These are phyloP conservation scores for Phaseolus coccineus DNA, from an alignment of 331 rosid species.

Conservation along the genomic window DNA sequence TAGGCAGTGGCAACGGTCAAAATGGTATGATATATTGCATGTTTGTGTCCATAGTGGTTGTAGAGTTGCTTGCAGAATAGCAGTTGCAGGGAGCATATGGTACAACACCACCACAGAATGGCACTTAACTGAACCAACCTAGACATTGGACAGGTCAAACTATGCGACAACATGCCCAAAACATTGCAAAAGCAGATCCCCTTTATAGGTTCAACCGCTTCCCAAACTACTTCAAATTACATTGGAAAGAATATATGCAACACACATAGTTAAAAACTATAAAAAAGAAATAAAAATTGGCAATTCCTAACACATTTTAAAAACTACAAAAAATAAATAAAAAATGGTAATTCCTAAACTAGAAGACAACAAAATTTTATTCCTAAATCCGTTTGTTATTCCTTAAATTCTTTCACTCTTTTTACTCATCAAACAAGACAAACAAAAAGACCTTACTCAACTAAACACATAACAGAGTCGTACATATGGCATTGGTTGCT, in stretches of 20 bases:
- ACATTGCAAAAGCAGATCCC: constrained; percentile 15
- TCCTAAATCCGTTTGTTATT: not conserved
- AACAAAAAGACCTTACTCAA: not conserved
- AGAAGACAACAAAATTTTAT: constrained; percentile 2
- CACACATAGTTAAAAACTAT: not conserved
- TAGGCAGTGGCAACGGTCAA: not conserved
- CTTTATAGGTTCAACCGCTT: not conserved
- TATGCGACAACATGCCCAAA: constrained; percentile 9
- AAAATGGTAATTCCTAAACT: not conserved
- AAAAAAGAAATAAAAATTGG: not conserved
- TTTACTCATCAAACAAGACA: not conserved
- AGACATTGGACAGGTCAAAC: not conserved
- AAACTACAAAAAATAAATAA: not conserved
- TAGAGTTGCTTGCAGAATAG: not conserved
- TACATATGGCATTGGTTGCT: not conserved
- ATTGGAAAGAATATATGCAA: not conserved
- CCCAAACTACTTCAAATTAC: not conserved
- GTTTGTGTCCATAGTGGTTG: not conserved
- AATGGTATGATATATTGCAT: not conserved
- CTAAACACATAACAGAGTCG: not conserved
- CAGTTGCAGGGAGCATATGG: too few species aligned
- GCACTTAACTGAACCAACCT: not conserved
- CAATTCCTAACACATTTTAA: not conserved
- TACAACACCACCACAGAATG: constrained; percentile 20
- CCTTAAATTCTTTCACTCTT: not conserved